phyloP scores from a whole-genome alignment of 192 early-diverging fungal species.

The Podila clonocystis region DNA sequence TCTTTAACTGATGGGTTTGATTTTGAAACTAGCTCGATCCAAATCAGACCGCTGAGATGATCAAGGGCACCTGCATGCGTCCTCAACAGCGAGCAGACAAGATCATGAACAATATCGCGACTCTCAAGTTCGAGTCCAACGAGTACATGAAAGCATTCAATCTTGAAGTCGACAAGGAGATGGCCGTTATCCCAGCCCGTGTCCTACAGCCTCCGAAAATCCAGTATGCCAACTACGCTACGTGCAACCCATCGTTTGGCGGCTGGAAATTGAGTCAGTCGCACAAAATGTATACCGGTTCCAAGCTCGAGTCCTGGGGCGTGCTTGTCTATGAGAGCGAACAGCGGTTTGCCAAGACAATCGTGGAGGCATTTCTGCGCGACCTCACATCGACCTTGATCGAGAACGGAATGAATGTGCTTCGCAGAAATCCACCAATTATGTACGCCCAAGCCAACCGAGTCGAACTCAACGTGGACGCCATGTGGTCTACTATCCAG shows the following conservation, averaged over 20 bases:
- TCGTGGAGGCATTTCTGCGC: slow-evolving; percentile 70
- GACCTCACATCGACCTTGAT: slow-evolving; percentile 69
- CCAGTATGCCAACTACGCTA: slow-evolving; percentile 41
- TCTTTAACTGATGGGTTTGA: neutral
- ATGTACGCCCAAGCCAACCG: neutral
- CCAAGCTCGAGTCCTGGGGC: slow-evolving; percentile 70
- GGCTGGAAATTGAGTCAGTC: slow-evolving; percentile 73
- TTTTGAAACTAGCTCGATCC: slow-evolving; percentile 74
- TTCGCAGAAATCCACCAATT: neutral
- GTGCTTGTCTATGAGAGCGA: slow-evolving; percentile 74
- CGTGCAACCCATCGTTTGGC: neutral
- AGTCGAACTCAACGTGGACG: neutral
- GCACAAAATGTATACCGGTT: slow-evolving; percentile 73
- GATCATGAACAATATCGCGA: slow-evolving; percentile 64
- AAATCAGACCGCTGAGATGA: slow-evolving; percentile 92
- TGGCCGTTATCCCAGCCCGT: slow-evolving; percentile 76
- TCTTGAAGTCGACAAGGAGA: slow-evolving; percentile 65
- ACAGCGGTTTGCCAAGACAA: slow-evolving; percentile 20
- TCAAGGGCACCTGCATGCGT: slow-evolving; percentile 82
- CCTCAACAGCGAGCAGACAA: slow-evolving; percentile 72
- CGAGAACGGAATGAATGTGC: slow-evolving; percentile 58
- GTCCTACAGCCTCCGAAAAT: slow-evolving; percentile 77
- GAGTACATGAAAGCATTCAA: slow-evolving; percentile 74
- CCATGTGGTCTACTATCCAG: neutral
- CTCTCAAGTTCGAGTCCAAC: slow-evolving; percentile 66